Percentiles rank a stretch among this genome's conserved stretches.
Evolutionary conservation across 2,329 filamentous ascomycete genomes (phyloP).

Genomic region (Hypocreales sp.): DNA sequence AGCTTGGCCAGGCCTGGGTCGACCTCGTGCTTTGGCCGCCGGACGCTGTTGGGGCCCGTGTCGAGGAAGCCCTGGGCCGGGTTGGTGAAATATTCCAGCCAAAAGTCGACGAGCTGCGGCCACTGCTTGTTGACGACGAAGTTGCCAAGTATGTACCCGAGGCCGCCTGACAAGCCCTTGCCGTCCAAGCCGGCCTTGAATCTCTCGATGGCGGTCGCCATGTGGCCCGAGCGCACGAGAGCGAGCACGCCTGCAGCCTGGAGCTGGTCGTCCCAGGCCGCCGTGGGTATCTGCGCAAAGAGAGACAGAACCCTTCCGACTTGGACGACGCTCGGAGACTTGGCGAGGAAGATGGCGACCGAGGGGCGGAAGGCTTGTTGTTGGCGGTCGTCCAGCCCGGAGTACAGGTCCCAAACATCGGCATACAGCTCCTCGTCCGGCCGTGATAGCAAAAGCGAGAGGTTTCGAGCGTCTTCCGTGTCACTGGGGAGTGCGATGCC

Average conservation of each 20-base stretch:
- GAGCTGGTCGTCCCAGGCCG: conserved; percentile 23
- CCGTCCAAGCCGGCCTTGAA: conserved; percentile 24
- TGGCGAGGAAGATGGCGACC: conserved; percentile 26
- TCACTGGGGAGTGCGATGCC: no score
- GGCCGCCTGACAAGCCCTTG: no score
- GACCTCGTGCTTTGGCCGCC: no score
- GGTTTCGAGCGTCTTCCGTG: conserved; percentile 1
- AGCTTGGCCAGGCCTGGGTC: no score
- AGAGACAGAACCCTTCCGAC: conserved; percentile 28
- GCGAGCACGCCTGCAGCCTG: conserved; percentile 25
- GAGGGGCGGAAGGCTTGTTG: conserved; percentile 11
- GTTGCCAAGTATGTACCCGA: no score
- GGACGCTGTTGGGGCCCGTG: no score
- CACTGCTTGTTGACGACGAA: no score
- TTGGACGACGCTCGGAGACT: conserved; percentile 26
- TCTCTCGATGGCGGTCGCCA: conserved; percentile 20
- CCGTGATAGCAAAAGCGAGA: conserved; percentile 10
- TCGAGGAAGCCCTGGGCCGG: no score
- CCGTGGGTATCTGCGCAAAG: conserved; percentile 20
- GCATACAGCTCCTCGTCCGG: conserved; percentile 16
- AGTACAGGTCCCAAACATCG: conserved; percentile 27
- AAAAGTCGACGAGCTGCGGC: no score
- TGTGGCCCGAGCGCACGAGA: conserved; percentile 23
- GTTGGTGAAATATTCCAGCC: no score
- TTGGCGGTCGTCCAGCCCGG: conserved; percentile 16